Conservation (phyloP, 441 rosid species). For the Sinapis alba region DNA sequence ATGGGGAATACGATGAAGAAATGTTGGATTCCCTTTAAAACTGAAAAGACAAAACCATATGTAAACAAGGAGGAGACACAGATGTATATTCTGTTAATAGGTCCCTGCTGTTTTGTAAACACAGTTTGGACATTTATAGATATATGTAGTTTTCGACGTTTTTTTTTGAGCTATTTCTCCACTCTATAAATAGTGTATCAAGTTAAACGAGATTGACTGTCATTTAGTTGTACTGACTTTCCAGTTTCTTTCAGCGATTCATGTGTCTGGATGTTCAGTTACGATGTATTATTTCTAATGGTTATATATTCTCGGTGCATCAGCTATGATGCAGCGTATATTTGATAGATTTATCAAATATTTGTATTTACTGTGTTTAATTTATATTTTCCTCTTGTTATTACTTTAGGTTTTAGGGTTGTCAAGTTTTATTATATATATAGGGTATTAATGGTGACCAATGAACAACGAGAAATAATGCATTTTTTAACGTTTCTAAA, state of each 20-base stretch:
- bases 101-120: background rate
- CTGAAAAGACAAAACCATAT: conserved; percentile 2
- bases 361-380: too few species aligned
- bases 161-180: background rate
- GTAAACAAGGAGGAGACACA: conserved; percentile 8
- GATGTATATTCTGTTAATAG: conserved; percentile 26
- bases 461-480: too few species aligned
- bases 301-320: too few species aligned
- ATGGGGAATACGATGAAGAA: conserved; percentile 5
- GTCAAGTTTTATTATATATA: too few species aligned
- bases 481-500: too few species aligned
- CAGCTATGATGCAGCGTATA: too few species aligned
- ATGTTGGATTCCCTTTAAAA: background rate
- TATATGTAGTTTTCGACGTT: conserved; percentile 17
- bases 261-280: background rate
- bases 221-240: background rate
- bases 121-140: conserved; percentile 16
- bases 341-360: too few species aligned
- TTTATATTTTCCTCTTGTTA: too few species aligned
- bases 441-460: too few species aligned
- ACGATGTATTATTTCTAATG: background rate
- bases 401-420: too few species aligned
- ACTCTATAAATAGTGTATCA: background rate
- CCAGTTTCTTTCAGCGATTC: background rate
- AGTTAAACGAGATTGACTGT: background rate